A percentile compares a stretch with the other conserved stretches of the same genome.
phyloP scores from a whole-genome alignment of 2,329 filamentous ascomycete genomes.

The Metarhizium rileyi region DNA sequence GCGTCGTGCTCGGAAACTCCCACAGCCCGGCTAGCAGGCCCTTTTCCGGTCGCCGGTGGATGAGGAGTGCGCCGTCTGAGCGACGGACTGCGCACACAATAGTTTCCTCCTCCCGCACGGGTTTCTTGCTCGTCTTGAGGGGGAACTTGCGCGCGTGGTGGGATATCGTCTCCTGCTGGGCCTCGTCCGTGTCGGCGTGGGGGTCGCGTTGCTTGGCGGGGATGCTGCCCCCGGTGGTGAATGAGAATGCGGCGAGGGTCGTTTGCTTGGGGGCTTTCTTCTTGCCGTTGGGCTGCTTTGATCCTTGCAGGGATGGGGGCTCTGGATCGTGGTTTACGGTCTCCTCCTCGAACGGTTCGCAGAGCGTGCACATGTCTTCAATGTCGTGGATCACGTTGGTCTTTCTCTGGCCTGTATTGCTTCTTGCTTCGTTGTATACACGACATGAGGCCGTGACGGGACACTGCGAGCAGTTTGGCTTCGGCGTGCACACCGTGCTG shows the following conservation, averaged over 20 bases:
- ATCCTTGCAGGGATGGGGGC: conserved; percentile 5
- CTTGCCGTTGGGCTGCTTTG: conserved; percentile 1
- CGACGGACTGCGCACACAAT: conserved; percentile 43
- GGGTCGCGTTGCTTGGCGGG: not conserved
- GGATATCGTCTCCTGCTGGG: conserved; percentile 27
- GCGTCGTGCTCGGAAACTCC: conserved; percentile 41
- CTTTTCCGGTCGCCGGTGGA: conserved; percentile 41
- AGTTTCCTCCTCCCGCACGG: conserved; percentile 40
- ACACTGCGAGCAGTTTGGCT: conserved; percentile 44
- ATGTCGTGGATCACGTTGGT: conserved; percentile 28
- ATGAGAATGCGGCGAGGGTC: conserved; percentile 26
- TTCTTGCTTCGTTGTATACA: conserved; percentile 34
- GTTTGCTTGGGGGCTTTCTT: conserved; percentile 18
- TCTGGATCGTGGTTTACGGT: conserved; percentile 15
- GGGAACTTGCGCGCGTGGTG: conserved; percentile 42
- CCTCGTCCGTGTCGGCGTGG: conserved; percentile 4
- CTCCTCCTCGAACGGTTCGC: conserved; percentile 34
- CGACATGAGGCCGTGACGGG: conserved; percentile 42
- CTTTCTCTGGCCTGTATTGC: conserved; percentile 21
- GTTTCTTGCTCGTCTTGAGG: conserved; percentile 40
- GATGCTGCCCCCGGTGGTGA: conserved; percentile 16
- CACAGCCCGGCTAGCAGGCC: conserved; percentile 45
- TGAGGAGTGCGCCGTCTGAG: conserved; percentile 33
- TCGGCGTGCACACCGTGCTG: conserved; percentile 51
- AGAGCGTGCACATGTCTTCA: conserved; percentile 40